phyloP scores from a whole-genome alignment of 192 early-diverging fungal genomes.

The Glomus cerebriforme region DNA sequence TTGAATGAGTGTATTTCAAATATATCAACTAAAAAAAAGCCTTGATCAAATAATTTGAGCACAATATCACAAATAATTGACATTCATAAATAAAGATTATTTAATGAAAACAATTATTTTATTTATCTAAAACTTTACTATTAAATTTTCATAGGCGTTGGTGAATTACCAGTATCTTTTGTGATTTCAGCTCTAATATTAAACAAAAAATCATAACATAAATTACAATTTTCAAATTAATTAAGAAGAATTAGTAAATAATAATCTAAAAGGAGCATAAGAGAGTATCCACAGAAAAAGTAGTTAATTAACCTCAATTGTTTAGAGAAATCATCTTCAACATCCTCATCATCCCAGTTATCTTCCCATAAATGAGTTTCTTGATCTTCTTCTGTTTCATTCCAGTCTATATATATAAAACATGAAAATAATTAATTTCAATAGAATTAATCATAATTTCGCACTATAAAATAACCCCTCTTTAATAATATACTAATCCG shows the following conservation, averaged over 20 bases:
- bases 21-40: too few species aligned
- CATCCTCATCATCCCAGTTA: conserved; percentile 91
- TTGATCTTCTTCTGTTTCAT: conserved; percentile 73
- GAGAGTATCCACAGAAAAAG: not conserved
- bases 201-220: too few species aligned
- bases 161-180: not conserved
- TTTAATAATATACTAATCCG: not conserved
- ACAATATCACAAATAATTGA: too few species aligned
- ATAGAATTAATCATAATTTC: not conserved
- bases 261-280: not conserved
- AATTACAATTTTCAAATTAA: not conserved
- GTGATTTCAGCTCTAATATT: not conserved
- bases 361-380: conserved; percentile 81
- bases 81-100: too few species aligned
- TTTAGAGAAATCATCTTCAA: conserved; percentile 90
- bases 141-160: not conserved
- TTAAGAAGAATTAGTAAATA: not conserved
- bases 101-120: too few species aligned
- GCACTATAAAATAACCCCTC: not conserved
- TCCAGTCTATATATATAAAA: conserved; percentile 67
- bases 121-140: not conserved
- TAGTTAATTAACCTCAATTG: conserved; percentile 60
- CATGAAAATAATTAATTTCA: not conserved
- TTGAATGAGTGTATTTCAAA: too few species aligned
- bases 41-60: too few species aligned